These are phyloP conservation scores for Amanita subjunquillea DNA, from an alignment of 768 basidiomycete genomes.

Conservation along the genomic window DNA sequence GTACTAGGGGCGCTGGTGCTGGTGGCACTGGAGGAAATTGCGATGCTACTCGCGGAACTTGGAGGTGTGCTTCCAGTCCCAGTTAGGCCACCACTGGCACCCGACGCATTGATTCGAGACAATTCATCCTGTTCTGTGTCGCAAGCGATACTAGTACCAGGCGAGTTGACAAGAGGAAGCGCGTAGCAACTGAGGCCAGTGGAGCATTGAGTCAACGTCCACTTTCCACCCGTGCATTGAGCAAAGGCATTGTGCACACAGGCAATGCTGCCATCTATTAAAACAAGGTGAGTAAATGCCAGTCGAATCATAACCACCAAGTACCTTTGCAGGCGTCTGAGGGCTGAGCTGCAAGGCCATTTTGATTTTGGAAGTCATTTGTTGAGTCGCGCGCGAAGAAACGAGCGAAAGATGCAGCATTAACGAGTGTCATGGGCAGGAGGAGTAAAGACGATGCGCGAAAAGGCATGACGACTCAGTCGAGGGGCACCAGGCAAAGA, in stretches of 20 bases:
- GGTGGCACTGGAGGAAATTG: too few relatives aligned
- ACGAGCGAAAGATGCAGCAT: constrained; percentile 16
- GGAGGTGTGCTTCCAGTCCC: constrained; percentile 12
- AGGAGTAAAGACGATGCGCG: constrained; percentile 7
- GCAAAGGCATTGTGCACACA: constrained; percentile 32
- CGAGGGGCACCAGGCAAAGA: constrained; percentile 3
- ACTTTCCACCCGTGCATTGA: constrained; percentile 31
- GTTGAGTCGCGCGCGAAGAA: constrained; percentile 14
- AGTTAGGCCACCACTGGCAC: constrained; percentile 32
- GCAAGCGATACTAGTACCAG: constrained; percentile 36
- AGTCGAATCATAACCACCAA: background rate
- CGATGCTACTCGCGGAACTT: background rate
- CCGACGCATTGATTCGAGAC: constrained; percentile 29
- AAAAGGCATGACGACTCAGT: constrained; percentile 4
- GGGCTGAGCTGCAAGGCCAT: constrained; percentile 25
- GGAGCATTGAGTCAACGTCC: constrained; percentile 18
- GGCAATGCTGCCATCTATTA: constrained; percentile 23
- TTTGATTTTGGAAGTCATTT: constrained; percentile 22
- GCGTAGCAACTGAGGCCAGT: constrained; percentile 31
- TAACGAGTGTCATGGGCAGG: constrained; percentile 20
- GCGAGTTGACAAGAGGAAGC: constrained; percentile 23
- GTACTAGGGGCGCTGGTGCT: too few relatives aligned
- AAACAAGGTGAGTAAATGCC: background rate
- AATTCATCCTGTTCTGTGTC: constrained; percentile 24
- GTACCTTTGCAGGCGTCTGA: constrained; percentile 37